A percentile compares a stretch with the other conserved stretches of the same genome.
Conservation (phyloP, 129 eudicot genomes). For the carrot (Daucus carota) region DNA sequence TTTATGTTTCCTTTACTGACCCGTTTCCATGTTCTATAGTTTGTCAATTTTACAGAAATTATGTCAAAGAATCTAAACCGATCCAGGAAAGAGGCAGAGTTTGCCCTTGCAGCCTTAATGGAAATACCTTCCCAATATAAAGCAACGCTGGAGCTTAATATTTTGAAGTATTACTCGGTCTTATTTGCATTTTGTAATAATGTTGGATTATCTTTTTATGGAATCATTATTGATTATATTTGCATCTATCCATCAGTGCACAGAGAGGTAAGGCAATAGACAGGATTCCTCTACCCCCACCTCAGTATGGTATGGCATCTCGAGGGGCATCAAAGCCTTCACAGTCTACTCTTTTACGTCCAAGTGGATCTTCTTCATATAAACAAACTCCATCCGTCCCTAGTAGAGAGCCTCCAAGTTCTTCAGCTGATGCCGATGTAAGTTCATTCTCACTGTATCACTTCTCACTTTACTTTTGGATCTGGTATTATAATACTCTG, state of each 20-base stretch:
- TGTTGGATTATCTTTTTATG: not conserved
- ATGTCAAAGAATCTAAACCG: constrained; percentile 62
- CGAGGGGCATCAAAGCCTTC: constrained; percentile 49
- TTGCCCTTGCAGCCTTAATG: constrained; percentile 86
- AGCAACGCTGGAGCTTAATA: constrained; percentile 77
- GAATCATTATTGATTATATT: not conserved
- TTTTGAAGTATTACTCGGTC: constrained; percentile 50
- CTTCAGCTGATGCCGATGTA: constrained; percentile 50
- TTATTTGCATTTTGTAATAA: not conserved
- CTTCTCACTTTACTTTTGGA: not conserved
- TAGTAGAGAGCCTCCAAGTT: constrained; percentile 27
- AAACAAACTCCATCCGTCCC: constrained; percentile 17
- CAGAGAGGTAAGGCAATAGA: constrained; percentile 54
- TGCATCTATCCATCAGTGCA: constrained; percentile 33
- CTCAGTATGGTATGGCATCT: constrained; percentile 46
- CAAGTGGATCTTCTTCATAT: constrained; percentile 38
- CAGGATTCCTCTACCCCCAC: constrained; percentile 81
- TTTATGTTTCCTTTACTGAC: constrained; percentile 10
- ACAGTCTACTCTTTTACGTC: constrained; percentile 36
- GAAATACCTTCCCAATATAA: constrained; percentile 89
- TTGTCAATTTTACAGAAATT: constrained; percentile 88
- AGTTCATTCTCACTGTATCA: constrained; percentile 6
- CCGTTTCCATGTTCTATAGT: constrained; percentile 29
- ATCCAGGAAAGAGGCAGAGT: constrained; percentile 78
- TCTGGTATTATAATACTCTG: not conserved